Percentiles rank a stretch among this genome's conserved stretches.
Conservation (phyloP, 2,329 filamentous ascomycete genomes). For the Rosellinia necatrix region DNA sequence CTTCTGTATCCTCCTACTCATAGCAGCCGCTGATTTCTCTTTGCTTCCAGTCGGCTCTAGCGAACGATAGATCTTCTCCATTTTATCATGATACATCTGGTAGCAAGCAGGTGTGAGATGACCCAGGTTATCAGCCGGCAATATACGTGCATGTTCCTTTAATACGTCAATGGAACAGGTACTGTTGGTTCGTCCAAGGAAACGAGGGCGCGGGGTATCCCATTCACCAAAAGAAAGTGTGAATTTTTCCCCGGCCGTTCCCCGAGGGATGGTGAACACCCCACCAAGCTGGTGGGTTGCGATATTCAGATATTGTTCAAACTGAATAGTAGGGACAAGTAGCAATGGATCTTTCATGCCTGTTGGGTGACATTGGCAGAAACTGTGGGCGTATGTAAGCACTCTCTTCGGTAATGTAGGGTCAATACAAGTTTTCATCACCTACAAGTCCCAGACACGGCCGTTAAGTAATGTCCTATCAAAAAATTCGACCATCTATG, state of each 20-base stretch:
- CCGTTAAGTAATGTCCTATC: constrained; percentile 60
- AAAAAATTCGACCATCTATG: constrained; percentile 57
- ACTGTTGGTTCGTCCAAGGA: constrained; percentile 62
- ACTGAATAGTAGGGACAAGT: constrained; percentile 70
- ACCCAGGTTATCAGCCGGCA: constrained; percentile 44
- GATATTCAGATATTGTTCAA: constrained; percentile 64
- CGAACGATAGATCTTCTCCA: constrained; percentile 55
- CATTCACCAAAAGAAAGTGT: constrained; percentile 64
- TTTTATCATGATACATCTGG: constrained; percentile 57
- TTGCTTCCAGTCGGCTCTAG: constrained; percentile 51
- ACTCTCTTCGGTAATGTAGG: not conserved
- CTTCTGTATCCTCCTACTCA: constrained; percentile 51
- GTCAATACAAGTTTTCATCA: not conserved
- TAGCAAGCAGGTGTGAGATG: constrained; percentile 45
- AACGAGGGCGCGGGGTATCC: constrained; percentile 68
- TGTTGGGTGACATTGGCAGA: constrained; percentile 51
- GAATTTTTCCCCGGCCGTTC: constrained; percentile 59
- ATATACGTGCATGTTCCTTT: constrained; percentile 43
- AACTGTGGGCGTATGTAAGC: constrained; percentile 14
- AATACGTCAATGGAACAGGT: constrained; percentile 43
- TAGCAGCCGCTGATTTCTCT: constrained; percentile 52
- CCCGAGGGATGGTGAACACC: constrained; percentile 61
- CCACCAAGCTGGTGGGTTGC: constrained; percentile 65
- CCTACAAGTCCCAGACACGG: constrained; percentile 75
- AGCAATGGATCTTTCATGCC: constrained; percentile 60